phyloP scores from a whole-genome alignment of 2,329 filamentous ascomycete species.

The Tolypocladium nubicola region DNA sequence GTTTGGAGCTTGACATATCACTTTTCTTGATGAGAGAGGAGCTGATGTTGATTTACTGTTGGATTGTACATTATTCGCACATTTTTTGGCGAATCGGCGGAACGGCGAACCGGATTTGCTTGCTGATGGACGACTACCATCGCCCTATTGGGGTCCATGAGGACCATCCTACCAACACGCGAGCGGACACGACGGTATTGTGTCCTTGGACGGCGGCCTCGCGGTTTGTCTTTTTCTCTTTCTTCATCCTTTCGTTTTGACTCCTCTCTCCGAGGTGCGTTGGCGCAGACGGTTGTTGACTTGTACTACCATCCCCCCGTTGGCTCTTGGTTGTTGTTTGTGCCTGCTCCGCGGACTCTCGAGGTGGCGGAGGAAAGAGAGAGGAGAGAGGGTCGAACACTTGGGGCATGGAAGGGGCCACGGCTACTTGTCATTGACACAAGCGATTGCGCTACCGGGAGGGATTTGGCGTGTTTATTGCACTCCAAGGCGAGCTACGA shows the following conservation, averaged over 20 bases:
- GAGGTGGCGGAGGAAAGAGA: constrained; percentile 12
- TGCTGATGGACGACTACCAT: constrained; percentile 17
- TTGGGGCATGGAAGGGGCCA: background rate
- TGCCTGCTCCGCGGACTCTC: constrained; percentile 18
- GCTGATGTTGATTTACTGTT: constrained; percentile 19
- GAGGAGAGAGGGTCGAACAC: background rate
- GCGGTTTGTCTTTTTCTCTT: constrained; percentile 8
- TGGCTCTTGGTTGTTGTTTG: constrained; percentile 17
- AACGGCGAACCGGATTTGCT: constrained; percentile 21
- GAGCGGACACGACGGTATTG: constrained; percentile 9
- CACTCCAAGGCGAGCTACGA: constrained; percentile 6
- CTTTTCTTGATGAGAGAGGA: constrained; percentile 8
- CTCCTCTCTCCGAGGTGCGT: constrained; percentile 5
- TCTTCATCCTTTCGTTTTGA: constrained; percentile 7
- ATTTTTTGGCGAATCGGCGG: constrained; percentile 23
- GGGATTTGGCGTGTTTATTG: constrained; percentile 3
- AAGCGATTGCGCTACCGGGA: constrained; percentile 2
- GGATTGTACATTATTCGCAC: constrained; percentile 33
- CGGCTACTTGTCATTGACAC: constrained; percentile 3
- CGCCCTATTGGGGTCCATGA: background rate
- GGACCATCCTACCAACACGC: constrained; percentile 1
- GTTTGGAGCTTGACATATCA: constrained; percentile 5
- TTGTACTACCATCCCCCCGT: constrained; percentile 17
- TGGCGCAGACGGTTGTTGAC: constrained; percentile 13
- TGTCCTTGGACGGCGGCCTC: constrained; percentile 5